Evolutionary conservation across 768 basidiomycete genomes (phyloP).

Genomic region (Suillus subluteus): DNA sequence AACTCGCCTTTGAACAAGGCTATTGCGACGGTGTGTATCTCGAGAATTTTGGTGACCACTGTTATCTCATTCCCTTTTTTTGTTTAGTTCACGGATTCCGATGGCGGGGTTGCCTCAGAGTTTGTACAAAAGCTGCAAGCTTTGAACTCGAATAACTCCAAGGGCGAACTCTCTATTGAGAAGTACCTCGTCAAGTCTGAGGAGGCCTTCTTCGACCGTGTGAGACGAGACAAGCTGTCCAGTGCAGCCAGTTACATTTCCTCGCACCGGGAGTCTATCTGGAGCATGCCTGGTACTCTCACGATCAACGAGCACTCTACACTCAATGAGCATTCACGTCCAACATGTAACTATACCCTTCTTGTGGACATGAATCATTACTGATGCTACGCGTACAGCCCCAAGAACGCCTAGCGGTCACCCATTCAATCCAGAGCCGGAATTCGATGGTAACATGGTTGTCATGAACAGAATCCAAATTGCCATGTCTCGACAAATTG

Average conservation of each 20-base stretch:
- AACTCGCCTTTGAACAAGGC: slow-evolving; percentile 94
- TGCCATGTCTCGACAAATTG: slow-evolving; percentile 76
- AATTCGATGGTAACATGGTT: slow-evolving; percentile 61
- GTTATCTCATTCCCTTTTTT: slow-evolving; percentile 12
- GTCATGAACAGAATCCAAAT: slow-evolving; percentile 88
- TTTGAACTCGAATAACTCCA: slow-evolving; percentile 85
- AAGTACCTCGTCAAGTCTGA: slow-evolving; percentile 90
- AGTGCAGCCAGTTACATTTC: slow-evolving; percentile 81
- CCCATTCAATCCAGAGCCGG: slow-evolving; percentile 50
- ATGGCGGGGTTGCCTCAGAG: slow-evolving; percentile 88
- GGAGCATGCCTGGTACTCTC: slow-evolving; percentile 66
- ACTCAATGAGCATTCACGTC: slow-evolving; percentile 67
- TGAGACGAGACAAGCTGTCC: slow-evolving; percentile 85
- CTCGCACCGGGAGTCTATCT: slow-evolving; percentile 78
- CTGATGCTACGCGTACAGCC: slow-evolving; percentile 25
- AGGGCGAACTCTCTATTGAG: slow-evolving; percentile 90
- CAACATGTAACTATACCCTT: slow-evolving; percentile 60
- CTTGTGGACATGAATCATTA: background rate
- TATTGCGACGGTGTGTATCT: slow-evolving; percentile 71
- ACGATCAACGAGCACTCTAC: slow-evolving; percentile 43
- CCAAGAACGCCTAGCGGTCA: slow-evolving; percentile 54
- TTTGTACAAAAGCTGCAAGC: slow-evolving; percentile 85
- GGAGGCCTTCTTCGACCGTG: slow-evolving; percentile 90
- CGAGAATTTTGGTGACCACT: background rate
- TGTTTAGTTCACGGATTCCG: slow-evolving; percentile 85